Evolutionary conservation across 805 yeast species (phyloP), one percentile per base, ranked within the genome.

Genomic region (Sugiyamaella smithiae): DNA sequence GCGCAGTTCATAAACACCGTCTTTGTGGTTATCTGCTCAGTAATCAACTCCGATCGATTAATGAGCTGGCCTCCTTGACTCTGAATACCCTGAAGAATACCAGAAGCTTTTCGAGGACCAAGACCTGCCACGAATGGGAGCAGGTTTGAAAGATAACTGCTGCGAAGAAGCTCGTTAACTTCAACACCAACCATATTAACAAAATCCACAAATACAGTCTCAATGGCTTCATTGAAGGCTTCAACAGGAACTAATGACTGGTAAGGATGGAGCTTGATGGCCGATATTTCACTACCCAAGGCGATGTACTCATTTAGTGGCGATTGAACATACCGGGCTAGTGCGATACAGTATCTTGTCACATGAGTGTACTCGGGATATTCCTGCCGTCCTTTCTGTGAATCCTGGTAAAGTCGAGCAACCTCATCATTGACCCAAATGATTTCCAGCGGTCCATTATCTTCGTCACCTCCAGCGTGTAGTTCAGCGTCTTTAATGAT

Each of bases 31-130:
- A 89, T 80, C 54, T 82, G 86, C 57, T 82, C 82, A 31, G 90
- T 84, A 53, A 93, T 85, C 56, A 93, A 76, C 52, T 90, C 96
- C 57, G 87, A 84, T 61, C 99, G 72, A 57, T 78, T 78, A 7
- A 73, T 61, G 51, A 86, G 69, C 6, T 76, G 72, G 8, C 91
- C 78, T 59, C 95, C 84, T 62, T 72, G 71, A 26, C 77, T 72
- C 61, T 85, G 88, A 54, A 93, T 81, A 36, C 86, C 87, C 65
- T 89, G 86, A 38, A 91, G 63, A 51, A 93, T 74, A 41, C 95
- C 95, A 23, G 85, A 77, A 0, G 98, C 91, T 67, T 93, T 93
- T 71, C 99, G 83, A 44, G 96, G 95, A 37, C 99, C 99, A 51
- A 93, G 74, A 20, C 99, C 99, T 6, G 95, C 80, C 44, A 93